Base-by-base conservation (phyloP, 192 early-diverging fungal genomes). In the Glomus cerebriforme region DNA sequence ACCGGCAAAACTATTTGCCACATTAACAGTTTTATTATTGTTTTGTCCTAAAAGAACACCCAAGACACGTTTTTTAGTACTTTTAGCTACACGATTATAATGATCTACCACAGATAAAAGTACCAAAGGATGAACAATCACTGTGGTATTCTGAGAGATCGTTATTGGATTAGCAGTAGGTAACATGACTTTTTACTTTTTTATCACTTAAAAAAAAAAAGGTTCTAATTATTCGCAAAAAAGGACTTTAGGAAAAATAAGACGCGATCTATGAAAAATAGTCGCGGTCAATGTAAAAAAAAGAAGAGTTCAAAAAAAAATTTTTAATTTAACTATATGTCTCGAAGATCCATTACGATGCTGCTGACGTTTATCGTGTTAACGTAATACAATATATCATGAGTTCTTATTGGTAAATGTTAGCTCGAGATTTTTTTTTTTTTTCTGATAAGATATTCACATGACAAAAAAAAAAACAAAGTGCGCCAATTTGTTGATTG, bases 91-190 rank as follows among this genome's bases (percentile, higher is more conserved):
- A 74, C 98, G 93, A 84, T 99, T 98, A 85, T 97, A 99, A 83
- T 99, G 98, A 87, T 99, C 98, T 31, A 96, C 95, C 3, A 96
- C 97, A n/a, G 96, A 97, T 24, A 99, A 87, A n/a, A 99, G 90
- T 24, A 99, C 98, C 32, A 99, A 90, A 82, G 98, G 98, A 82
- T 99, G 98, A 43, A 99, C 93, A 12, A 95, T 90, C 7, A 99
- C 96, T 59, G 78, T 81, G 45, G 87, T 86, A 49, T 83, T 85
- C 34, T 87, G 80, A 43, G 85, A 82, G 22, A 87, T 81, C 31
- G 87, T 72, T 43, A 69, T 78, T 22, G 84, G 81, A 17, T 86
- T 85, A 34, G 86, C 84, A 27, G 82, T 71, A 66, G 86, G 79
- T 81, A 83, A 83, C 31, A 58, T 79, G 59, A 79, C 15, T 65